Conservation (phyloP, 768 basidiomycete genomes). For the Rubroboletus pulcherrimus region DNA sequence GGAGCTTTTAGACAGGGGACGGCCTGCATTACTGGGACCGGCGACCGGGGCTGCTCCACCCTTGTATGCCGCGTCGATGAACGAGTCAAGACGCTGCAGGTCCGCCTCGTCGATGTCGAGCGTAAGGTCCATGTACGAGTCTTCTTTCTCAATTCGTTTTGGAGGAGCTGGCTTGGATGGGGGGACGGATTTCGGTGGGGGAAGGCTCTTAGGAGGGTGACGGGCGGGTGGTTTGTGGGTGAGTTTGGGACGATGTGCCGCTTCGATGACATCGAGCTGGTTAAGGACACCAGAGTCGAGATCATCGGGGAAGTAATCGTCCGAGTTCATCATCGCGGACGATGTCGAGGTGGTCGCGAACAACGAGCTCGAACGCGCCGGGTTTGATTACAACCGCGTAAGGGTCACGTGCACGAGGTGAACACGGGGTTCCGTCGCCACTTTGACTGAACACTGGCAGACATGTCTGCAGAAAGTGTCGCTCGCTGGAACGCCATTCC, state of each 20-base stretch:
- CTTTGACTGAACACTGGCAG: not conserved
- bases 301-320: slow-evolving; percentile 70
- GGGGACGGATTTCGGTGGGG: slow-evolving; percentile 6
- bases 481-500: slow-evolving; percentile 75
- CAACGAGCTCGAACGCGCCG: not conserved
- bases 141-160: slow-evolving; percentile 33
- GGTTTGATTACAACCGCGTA: not conserved
- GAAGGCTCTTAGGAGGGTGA: slow-evolving; percentile 7
- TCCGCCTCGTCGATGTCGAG: slow-evolving; percentile 57
- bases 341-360: slow-evolving; percentile 3
- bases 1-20: slow-evolving; percentile 35
- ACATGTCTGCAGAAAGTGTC: slow-evolving; percentile 63
- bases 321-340: slow-evolving; percentile 59
- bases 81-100: slow-evolving; percentile 49
- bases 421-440: not conserved
- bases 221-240: slow-evolving; percentile 2
- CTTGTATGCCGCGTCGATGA: slow-evolving; percentile 47
- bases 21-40: slow-evolving; percentile 29
- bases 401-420: slow-evolving; percentile 14
- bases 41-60: slow-evolving; percentile 39
- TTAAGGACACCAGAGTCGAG: slow-evolving; percentile 55
- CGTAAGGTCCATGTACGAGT: slow-evolving; percentile 48
- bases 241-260: slow-evolving; percentile 39
- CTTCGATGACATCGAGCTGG: slow-evolving; percentile 70
- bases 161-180: slow-evolving; percentile 17